Conservation (phyloP, 352 stramenopile genomes). For the Peronospora belbahrii region DNA sequence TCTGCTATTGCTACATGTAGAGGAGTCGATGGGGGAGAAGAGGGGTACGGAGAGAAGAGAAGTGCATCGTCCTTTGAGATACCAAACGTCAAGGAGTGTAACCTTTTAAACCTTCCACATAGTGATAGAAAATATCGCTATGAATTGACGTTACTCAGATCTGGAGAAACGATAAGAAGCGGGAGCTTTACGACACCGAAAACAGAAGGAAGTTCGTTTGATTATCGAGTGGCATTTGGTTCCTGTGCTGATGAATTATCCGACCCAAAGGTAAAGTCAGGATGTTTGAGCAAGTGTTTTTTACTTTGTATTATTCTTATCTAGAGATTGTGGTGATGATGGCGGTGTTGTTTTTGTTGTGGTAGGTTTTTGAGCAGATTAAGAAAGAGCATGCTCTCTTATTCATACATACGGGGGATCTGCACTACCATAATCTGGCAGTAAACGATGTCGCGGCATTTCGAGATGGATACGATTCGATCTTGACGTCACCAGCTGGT, state of each 20-base stretch:
- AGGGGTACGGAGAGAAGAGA: conserved; percentile 19
- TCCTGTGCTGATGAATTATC: conserved; percentile 80
- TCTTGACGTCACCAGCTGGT: conserved; percentile 65
- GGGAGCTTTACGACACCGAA: conserved; percentile 49
- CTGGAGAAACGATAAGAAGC: conserved; percentile 25
- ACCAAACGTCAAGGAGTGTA: conserved; percentile 40
- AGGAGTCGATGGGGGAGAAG: conserved; percentile 20
- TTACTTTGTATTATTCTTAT: conserved; percentile 10
- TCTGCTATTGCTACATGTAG: conserved; percentile 34
- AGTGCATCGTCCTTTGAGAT: conserved; percentile 21
- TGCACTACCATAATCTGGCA: conserved; percentile 82
- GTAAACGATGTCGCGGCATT: conserved; percentile 58
- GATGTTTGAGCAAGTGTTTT: background rate
- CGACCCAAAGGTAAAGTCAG: conserved; percentile 37
- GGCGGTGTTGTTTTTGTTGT: conserved; percentile 2
- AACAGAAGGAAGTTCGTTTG: conserved; percentile 34
- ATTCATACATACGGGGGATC: conserved; percentile 85
- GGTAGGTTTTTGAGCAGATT: conserved; percentile 55
- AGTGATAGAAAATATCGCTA: conserved; percentile 51
- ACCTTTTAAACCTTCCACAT: conserved; percentile 38
- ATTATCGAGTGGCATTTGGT: conserved; percentile 69
- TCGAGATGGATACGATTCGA: conserved; percentile 51
- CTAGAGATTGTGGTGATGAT: background rate
- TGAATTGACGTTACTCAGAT: conserved; percentile 35
- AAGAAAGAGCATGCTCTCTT: conserved; percentile 58